Conservation (phyloP, 2,329 filamentous ascomycete genomes). For the Fusarium sp. region DNA sequence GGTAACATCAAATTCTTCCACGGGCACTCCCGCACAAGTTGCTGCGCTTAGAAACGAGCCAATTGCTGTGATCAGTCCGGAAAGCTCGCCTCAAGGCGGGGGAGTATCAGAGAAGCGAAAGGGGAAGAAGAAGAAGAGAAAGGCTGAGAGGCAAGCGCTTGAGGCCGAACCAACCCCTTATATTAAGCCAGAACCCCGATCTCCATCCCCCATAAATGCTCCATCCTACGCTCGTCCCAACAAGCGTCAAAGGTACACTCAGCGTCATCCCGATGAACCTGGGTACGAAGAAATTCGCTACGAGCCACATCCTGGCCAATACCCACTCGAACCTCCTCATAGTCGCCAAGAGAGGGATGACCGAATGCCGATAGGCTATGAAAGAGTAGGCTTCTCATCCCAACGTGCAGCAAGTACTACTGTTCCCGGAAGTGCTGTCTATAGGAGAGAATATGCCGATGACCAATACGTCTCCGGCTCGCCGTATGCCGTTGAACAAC, state of each 20-base stretch:
- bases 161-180: conserved; percentile 60
- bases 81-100: conserved; percentile 66
- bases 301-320: conserved; percentile 50
- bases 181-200: conserved; percentile 72
- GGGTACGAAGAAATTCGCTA: conserved; percentile 53
- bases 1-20: conserved; percentile 31
- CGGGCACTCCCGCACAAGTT: conserved; percentile 60
- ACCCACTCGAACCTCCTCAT: conserved; percentile 49
- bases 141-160: conserved; percentile 59
- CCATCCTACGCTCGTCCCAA: conserved; percentile 62
- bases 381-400: conserved; percentile 35
- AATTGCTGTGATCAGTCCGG: conserved; percentile 62
- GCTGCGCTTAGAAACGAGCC: conserved; percentile 63
- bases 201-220: conserved; percentile 66
- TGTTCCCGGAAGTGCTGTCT: conserved; percentile 44
- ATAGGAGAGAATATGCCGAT: conserved; percentile 48
- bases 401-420: conserved; percentile 40
- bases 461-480: conserved; percentile 45
- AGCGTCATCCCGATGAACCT: conserved; percentile 50
- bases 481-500: conserved; percentile 48
- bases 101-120: conserved; percentile 60
- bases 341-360: conserved; percentile 45
- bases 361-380: conserved; percentile 50
- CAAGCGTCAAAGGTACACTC: conserved; percentile 64
- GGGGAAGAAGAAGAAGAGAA: conserved; percentile 62